Percentiles rank a stretch among this genome's conserved stretches.
Conservation (phyloP, 2,329 filamentous ascomycete genomes). For the Stagonosporopsis tanaceti region DNA sequence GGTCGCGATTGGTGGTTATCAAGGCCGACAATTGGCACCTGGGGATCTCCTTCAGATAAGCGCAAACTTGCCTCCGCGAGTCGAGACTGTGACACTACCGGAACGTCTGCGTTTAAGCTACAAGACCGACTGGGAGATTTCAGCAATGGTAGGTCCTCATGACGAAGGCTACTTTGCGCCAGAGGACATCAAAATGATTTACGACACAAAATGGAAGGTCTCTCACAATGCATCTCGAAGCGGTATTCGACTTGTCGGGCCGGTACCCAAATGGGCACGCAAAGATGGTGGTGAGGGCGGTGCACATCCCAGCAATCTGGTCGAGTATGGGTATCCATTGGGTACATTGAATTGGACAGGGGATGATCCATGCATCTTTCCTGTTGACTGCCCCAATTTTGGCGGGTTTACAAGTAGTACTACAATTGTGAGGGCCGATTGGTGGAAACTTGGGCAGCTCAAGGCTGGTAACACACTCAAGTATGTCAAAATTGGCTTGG, state of each 20-base stretch:
- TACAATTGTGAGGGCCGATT: conserved; percentile 65
- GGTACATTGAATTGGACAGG: conserved; percentile 69
- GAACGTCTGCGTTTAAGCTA: conserved; percentile 59
- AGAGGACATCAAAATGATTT: conserved; percentile 65
- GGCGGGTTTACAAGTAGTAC: conserved; percentile 66
- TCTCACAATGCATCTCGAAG: conserved; percentile 68
- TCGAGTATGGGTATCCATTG: conserved; percentile 63
- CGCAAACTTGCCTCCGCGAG: conserved; percentile 48
- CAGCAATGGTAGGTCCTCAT: conserved; percentile 65
- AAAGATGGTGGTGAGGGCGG: conserved; percentile 69
- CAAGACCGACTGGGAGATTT: conserved; percentile 60
- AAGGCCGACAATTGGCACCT: conserved; percentile 63
- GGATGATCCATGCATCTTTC: conserved; percentile 68
- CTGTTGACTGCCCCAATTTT: conserved; percentile 66
- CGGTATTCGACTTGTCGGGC: conserved; percentile 67
- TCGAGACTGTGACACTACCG: conserved; percentile 51
- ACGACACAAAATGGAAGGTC: conserved; percentile 65
- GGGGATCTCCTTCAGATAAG: conserved; percentile 62
- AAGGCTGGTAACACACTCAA: conserved; percentile 65
- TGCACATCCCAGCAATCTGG: conserved; percentile 66
- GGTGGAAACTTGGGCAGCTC: conserved; percentile 69
- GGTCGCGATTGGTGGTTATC: conserved; percentile 66
- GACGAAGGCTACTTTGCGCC: conserved; percentile 61
- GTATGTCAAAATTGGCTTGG: conserved; percentile 60
- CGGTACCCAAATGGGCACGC: conserved; percentile 66